These are phyloP conservation scores for Mycena olivaceomarginata DNA, from an alignment of 768 basidiomycete species.

Conservation along the genomic window DNA sequence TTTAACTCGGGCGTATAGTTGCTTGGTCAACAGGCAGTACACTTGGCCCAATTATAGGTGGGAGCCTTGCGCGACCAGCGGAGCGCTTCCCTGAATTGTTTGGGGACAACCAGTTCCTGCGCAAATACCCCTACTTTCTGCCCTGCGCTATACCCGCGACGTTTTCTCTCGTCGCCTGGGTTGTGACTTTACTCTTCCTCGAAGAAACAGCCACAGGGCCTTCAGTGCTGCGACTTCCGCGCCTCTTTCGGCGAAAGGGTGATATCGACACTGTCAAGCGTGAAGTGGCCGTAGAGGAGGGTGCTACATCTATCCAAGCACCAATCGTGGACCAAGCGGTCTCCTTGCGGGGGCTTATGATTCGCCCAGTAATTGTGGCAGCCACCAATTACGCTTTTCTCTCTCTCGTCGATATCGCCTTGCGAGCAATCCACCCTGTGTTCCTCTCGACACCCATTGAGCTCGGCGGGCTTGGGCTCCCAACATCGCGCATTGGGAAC, in stretches of 20 bases:
- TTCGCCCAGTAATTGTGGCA: conserved; percentile 78
- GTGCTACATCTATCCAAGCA: background rate
- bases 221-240: conserved; percentile 10
- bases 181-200: conserved; percentile 63
- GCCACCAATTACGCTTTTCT: conserved; percentile 82
- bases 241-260: conserved; percentile 24
- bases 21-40: conserved; percentile 46
- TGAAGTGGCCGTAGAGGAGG: conserved; percentile 25
- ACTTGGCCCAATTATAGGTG: conserved; percentile 70
- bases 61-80: conserved; percentile 68
- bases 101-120: conserved; percentile 65
- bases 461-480: conserved; percentile 75
- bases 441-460: conserved; percentile 75
- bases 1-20: conserved; percentile 46
- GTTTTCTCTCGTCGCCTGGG: conserved; percentile 66
- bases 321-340: conserved; percentile 49
- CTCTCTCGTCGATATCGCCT: conserved; percentile 68
- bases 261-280: conserved; percentile 22
- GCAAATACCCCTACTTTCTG: conserved; percentile 74
- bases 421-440: conserved; percentile 64
- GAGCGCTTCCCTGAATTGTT: conserved; percentile 71
- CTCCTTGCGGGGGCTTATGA: conserved; percentile 63
- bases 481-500: conserved; percentile 71
- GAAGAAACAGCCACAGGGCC: conserved; percentile 57
- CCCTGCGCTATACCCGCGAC: conserved; percentile 73